A percentile compares a stretch with the other conserved stretches of the same genome.
Evolutionary conservation across 345 rosid genomes (phyloP).

Genomic region (Eucalyptus albens): DNA sequence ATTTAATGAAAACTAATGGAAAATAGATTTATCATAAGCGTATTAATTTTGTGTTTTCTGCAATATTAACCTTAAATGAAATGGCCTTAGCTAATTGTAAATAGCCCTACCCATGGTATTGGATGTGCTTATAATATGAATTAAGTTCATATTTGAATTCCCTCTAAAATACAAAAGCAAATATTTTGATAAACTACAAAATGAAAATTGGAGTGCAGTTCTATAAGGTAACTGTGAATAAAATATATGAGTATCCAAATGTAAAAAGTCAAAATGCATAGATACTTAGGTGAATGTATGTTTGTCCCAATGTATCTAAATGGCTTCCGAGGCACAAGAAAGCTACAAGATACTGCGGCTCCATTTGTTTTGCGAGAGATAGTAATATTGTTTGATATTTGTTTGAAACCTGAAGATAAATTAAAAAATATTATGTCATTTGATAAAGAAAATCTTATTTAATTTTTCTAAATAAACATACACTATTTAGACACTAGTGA

Average conservation of each 20-base stretch:
- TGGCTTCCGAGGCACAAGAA: no score
- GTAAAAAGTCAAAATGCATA: not conserved
- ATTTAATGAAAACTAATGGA: no score
- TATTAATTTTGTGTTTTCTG: rapidly evolving
- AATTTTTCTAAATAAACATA: no score
- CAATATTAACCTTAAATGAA: not conserved
- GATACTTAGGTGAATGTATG: not conserved
- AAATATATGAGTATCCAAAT: not conserved
- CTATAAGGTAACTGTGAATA: rapidly evolving
- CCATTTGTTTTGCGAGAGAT: no score
- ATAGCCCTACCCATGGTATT: not conserved
- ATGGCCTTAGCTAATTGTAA: not conserved
- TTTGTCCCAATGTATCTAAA: rapidly evolving
- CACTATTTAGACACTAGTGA: no score
- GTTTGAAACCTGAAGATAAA: no score
- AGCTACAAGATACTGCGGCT: rapidly evolving
- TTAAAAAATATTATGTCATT: no score
- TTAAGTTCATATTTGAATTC: not conserved
- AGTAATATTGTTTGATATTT: no score
- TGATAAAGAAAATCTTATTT: no score
- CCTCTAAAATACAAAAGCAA: not conserved
- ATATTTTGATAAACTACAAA: not conserved
- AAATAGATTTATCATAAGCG: no score
- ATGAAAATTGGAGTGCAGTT: not conserved
- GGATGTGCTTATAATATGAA: not conserved